These are phyloP conservation scores for Candida neerlandica DNA, from an alignment of 1,139 yeast genomes.

Conservation along the genomic window DNA sequence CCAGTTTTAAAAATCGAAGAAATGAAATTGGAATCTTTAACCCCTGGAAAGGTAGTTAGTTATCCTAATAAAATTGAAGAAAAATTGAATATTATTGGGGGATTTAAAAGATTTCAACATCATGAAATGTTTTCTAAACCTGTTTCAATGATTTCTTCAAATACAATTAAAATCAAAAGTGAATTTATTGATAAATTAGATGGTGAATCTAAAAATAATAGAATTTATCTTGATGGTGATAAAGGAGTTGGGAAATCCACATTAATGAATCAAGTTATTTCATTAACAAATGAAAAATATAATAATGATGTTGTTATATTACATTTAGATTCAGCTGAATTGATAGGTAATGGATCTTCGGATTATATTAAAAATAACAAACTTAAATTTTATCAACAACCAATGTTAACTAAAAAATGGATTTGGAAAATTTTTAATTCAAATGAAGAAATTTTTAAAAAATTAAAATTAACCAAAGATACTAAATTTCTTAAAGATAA, in stretches of 20 bases:
- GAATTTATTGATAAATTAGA: slow-evolving; percentile 30
- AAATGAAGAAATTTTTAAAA: slow-evolving; percentile 53
- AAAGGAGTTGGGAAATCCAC: slow-evolving; percentile 84
- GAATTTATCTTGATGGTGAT: slow-evolving; percentile 66
- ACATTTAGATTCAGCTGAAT: slow-evolving; percentile 66
- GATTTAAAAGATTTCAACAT: slow-evolving; percentile 65
- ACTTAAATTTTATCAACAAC: slow-evolving; percentile 65
- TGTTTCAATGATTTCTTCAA: slow-evolving; percentile 50
- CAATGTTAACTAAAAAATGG: slow-evolving; percentile 71
- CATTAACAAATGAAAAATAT: slow-evolving; percentile 48
- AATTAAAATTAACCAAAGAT: slow-evolving; percentile 53
- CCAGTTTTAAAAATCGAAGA: slow-evolving; percentile 6
- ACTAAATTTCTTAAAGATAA: slow-evolving; percentile 36
- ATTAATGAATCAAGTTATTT: slow-evolving; percentile 70
- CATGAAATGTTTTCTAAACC: slow-evolving; percentile 64
- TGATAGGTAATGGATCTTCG: slow-evolving; percentile 68
- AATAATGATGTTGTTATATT: slow-evolving; percentile 56
- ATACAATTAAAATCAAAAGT: slow-evolving; percentile 29
- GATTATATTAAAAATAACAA: slow-evolving; percentile 63
- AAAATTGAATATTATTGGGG: slow-evolving; percentile 45
- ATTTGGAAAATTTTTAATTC: slow-evolving; percentile 58
- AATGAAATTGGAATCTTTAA: background rate
- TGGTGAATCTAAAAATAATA: slow-evolving; percentile 36
- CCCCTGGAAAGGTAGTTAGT: slow-evolving; percentile 22
- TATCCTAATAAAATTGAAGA: slow-evolving; percentile 25